Evolutionary conservation across 2,329 filamentous ascomycete genomes (phyloP).

Genomic region (Sporothrix luriei): DNA sequence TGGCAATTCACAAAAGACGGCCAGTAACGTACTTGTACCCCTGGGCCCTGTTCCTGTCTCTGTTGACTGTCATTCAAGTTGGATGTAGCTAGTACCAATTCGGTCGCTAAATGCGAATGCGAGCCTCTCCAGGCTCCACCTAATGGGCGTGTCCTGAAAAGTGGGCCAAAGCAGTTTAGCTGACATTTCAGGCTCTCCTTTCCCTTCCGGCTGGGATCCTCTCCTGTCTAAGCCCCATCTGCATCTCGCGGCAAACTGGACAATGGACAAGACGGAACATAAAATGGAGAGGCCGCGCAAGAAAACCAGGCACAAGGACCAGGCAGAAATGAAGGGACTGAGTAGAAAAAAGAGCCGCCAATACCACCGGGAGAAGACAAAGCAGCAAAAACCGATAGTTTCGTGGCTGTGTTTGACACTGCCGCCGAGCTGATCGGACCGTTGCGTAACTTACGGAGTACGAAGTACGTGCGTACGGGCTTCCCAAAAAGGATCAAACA

Average conservation of each 20-base stretch:
- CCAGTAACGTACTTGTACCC: too few relatives aligned
- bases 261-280: constrained; percentile 10
- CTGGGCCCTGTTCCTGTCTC: too few relatives aligned
- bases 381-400: not conserved
- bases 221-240: constrained; percentile 6
- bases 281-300: constrained; percentile 19
- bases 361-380: too few relatives aligned
- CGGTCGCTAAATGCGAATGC: constrained; percentile 10
- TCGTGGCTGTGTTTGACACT: constrained; percentile 13
- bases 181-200: not conserved
- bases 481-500: constrained; percentile 10
- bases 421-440: not conserved
- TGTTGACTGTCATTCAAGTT: too few relatives aligned
- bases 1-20: too few relatives aligned
- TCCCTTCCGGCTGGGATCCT: not conserved
- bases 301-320: constrained; percentile 15
- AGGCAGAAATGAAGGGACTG: not conserved
- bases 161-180: not conserved
- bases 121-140: not conserved
- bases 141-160: not conserved
- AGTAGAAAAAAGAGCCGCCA: too few relatives aligned
- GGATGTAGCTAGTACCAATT: not conserved
- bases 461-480: too few relatives aligned
- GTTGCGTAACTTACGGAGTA: too few relatives aligned
- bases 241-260: constrained; percentile 10